Evolutionary conservation across 371 early-diverging fungal species (phyloP), one percentile per base, ranked within the genome.

Genomic region (Mucor lusitanicus): DNA sequence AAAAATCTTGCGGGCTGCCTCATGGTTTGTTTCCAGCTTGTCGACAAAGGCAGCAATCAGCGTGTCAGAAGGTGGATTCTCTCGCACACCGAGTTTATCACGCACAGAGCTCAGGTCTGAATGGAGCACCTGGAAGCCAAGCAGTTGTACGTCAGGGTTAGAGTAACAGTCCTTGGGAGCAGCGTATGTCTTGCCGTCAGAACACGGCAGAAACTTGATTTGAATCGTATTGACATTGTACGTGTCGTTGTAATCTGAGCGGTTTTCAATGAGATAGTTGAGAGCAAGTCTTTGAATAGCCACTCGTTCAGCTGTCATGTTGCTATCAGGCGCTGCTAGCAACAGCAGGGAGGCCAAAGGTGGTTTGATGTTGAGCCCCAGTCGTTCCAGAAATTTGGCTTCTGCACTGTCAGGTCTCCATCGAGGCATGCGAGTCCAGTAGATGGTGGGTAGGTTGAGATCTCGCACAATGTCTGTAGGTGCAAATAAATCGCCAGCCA

Each of bases 191-290:
- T 80, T 69, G 8, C 73, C 71, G 46, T 79, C 72, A 3, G 75
- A 67, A 32, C 88, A 85, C 0, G 95, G 95, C 2, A 95, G 65
- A 69, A 93, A 93, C 4, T 89, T 73, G 4, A 75, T 71, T 15
- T 81, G 80, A 30, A 91, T 73, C 2, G 53, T 72, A 1, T 55
- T 33, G 1, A 86, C 76, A 32, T 75, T 69, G 70, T 92, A 92
- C 0, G 60, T 55, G 3, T 53, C 25, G 6, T 72, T 54, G 62
- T 94, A 94, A 6, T 82, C 73, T 3, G 78, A 73, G 65, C 87
- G 85, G 60, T 94, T 82, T 8, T 93, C 92, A n/a, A 93, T 72
- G 54, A 96, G 86, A 71, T 92, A 94, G 0, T 69, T 65, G 6
- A 96, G 69, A 6, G 91, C 88, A 30, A 78, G 70, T 5, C 59